Conservation (phyloP, 768 basidiomycete genomes). For the Naematelia encephala region DNA sequence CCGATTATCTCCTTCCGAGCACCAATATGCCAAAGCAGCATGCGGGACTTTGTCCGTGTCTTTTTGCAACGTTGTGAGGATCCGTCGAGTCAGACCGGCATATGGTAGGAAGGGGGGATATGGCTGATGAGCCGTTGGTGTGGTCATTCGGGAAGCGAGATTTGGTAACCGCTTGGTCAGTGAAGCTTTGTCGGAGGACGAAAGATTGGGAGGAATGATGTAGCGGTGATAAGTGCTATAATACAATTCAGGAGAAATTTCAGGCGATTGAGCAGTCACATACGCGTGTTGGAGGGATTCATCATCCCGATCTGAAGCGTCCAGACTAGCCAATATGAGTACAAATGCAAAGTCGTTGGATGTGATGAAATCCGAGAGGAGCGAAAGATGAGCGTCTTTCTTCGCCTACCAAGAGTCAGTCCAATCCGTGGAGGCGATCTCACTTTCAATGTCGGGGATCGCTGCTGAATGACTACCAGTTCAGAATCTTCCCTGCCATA, state of each 20-base stretch:
- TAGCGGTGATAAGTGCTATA: conserved; percentile 44
- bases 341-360: conserved; percentile 57
- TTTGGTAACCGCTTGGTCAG: neutral
- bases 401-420: neutral
- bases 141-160: conserved; percentile 14
- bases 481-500: conserved; percentile 59
- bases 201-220: conserved; percentile 52
- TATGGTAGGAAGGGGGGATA: conserved; percentile 72
- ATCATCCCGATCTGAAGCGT: conserved; percentile 69
- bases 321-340: conserved; percentile 71
- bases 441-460: conserved; percentile 76
- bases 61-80: conserved; percentile 60
- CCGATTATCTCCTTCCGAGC: conserved; percentile 77
- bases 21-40: conserved; percentile 67
- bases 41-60: conserved; percentile 55
- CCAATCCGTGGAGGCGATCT: conserved; percentile 9
- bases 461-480: conserved; percentile 69
- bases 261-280: neutral
- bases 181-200: conserved; percentile 56
- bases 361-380: conserved; percentile 61
- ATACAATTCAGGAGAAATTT: neutral
- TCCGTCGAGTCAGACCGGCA: conserved; percentile 67
- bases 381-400: conserved; percentile 65
- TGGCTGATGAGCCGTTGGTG: conserved; percentile 13
- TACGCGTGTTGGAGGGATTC: conserved; percentile 65